These are phyloP conservation scores for Penicillium fimorum DNA, from an alignment of 495 filamentous ascomycete genomes.

Conservation along the genomic window DNA sequence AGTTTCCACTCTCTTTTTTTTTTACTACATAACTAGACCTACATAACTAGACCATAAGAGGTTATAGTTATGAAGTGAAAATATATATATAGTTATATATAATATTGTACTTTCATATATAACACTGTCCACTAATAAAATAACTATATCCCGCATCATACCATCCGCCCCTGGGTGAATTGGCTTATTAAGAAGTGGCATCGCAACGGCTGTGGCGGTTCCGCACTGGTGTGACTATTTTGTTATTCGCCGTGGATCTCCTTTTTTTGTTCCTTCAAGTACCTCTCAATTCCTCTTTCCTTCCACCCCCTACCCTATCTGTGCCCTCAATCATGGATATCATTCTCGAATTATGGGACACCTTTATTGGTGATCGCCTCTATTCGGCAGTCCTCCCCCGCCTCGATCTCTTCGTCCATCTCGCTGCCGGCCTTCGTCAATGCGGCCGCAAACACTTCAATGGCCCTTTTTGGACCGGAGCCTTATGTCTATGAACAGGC, in stretches of 20 bases:
- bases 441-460: conserved; percentile 38
- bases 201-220: conserved; percentile 33
- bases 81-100: too few relatives aligned
- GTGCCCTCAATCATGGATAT: conserved; percentile 69
- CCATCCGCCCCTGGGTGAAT: conserved; percentile 2
- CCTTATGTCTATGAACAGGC: conserved; percentile 67
- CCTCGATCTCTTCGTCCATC: conserved; percentile 49
- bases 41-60: neutral
- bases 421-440: conserved; percentile 42
- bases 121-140: neutral
- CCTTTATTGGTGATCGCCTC: conserved; percentile 74
- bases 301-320: conserved; percentile 3
- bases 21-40: too few relatives aligned
- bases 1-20: neutral
- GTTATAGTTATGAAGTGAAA: neutral
- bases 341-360: conserved; percentile 82
- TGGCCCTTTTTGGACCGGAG: conserved; percentile 42
- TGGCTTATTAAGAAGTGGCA: conserved; percentile 22
- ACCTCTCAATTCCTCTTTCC: neutral
- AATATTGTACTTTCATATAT: neutral
- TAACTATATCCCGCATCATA: neutral
- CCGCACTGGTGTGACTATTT: conserved; percentile 46
- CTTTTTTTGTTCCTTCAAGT: conserved; percentile 14
- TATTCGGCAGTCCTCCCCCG: conserved; percentile 76
- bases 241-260: conserved; percentile 26